Conservation (phyloP, 169 alveolate genomes). For the Amoebophrya sp. region DNA sequence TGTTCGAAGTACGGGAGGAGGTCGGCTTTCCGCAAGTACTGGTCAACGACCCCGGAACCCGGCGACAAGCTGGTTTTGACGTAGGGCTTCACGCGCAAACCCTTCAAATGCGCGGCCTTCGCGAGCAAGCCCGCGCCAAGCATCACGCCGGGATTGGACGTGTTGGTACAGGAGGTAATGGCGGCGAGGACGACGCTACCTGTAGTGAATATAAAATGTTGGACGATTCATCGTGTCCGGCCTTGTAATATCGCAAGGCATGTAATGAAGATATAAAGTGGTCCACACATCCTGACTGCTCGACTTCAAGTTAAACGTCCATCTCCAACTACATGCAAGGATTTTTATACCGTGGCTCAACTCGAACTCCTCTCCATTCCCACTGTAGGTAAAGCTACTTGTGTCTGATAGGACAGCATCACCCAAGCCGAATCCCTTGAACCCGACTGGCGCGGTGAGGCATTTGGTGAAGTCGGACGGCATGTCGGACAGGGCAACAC, state of each 20-base stretch:
- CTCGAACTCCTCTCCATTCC: conserved; percentile 41
- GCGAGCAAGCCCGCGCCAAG: conserved; percentile 93
- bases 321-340: conserved; percentile 59
- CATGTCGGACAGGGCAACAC: conserved; percentile 72
- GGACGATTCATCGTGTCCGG: not conserved
- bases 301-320: conserved; percentile 58
- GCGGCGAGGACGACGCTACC: conserved; percentile 91
- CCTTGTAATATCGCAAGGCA: not conserved
- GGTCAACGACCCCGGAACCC: conserved; percentile 58
- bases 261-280: no score
- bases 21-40: conserved; percentile 28
- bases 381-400: conserved; percentile 30
- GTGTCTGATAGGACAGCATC: conserved; percentile 29
- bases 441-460: conserved; percentile 62
- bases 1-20: not conserved
- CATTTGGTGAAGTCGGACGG: conserved; percentile 71
- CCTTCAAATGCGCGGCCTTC: conserved; percentile 81
- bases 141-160: conserved; percentile 94
- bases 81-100: conserved; percentile 62
- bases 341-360: no score
- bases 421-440: conserved; percentile 72
- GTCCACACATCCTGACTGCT: no score
- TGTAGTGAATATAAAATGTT: conserved; percentile 43
- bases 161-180: conserved; percentile 94
- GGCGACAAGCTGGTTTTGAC: conserved; percentile 74